Conservation (phyloP, 805 yeast species). For the Metschnikowia similis region DNA sequence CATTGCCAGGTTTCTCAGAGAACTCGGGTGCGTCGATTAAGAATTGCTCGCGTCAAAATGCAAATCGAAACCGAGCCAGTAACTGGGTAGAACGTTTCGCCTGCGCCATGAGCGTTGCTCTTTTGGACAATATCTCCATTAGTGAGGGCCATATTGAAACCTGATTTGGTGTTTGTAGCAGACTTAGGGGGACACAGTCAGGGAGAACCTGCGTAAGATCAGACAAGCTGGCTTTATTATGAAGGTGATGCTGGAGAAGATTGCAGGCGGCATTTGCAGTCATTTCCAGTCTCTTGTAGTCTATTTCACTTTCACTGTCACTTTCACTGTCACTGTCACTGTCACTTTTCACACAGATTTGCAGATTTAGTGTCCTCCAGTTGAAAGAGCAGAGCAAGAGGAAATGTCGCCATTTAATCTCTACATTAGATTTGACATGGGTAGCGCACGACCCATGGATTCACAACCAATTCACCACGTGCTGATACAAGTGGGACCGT, state of each 20-base stretch:
- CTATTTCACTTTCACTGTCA: too few relatives aligned
- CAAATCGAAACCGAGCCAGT: constrained; percentile 83
- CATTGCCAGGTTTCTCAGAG: constrained; percentile 60
- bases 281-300: too few relatives aligned
- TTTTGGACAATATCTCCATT: constrained; percentile 14
- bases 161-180: constrained; percentile 56
- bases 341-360: too few relatives aligned
- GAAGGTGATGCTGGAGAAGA: constrained; percentile 69
- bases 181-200: constrained; percentile 59
- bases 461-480: too few relatives aligned
- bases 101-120: constrained; percentile 29
- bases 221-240: constrained; percentile 49
- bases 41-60: constrained; percentile 61
- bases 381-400: too few relatives aligned
- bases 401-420: too few relatives aligned
- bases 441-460: too few relatives aligned
- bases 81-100: constrained; percentile 72
- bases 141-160: constrained; percentile 41
- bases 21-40: constrained; percentile 49
- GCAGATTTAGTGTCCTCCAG: too few relatives aligned
- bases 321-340: too few relatives aligned
- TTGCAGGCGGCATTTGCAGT: constrained; percentile 70
- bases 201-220: constrained; percentile 56
- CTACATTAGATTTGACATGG: too few relatives aligned
- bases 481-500: too few relatives aligned